phyloP scores from a whole-genome alignment of 805 yeast genomes.

The Lipomyces yamanashiensis region DNA sequence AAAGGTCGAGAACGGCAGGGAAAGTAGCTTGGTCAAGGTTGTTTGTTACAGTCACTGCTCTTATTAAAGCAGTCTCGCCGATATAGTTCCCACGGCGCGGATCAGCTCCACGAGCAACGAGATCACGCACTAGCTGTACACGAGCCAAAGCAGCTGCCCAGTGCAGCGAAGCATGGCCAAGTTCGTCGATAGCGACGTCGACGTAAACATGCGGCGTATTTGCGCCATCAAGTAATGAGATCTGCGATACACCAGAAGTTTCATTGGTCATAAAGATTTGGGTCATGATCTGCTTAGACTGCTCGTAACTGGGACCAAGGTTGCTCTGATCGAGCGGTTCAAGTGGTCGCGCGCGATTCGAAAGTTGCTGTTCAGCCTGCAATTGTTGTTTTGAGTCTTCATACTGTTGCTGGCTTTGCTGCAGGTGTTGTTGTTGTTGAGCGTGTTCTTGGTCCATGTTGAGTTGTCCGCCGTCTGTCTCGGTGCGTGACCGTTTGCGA shows the following conservation, averaged over 20 bases:
- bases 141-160: slow-evolving; percentile 95
- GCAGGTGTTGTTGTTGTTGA: neutral
- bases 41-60: slow-evolving; percentile 83
- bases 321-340: slow-evolving; percentile 38
- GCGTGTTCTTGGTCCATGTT: neutral
- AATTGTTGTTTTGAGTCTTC: neutral
- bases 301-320: slow-evolving; percentile 45
- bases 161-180: slow-evolving; percentile 91
- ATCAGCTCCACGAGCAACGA: slow-evolving; percentile 69
- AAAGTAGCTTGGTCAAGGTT: slow-evolving; percentile 80
- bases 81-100: slow-evolving; percentile 73
- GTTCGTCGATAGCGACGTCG: slow-evolving; percentile 88
- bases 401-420: neutral
- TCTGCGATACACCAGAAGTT: slow-evolving; percentile 42
- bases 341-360: slow-evolving; percentile 12
- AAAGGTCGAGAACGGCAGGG: slow-evolving; percentile 65
- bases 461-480: neutral
- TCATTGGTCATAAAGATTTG: slow-evolving; percentile 56
- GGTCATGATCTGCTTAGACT: slow-evolving; percentile 53
- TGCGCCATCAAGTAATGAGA: slow-evolving; percentile 42
- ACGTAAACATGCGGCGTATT: slow-evolving; percentile 53
- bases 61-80: slow-evolving; percentile 86
- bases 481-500: slow-evolving; percentile 27
- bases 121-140: slow-evolving; percentile 65
- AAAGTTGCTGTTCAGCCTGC: neutral